Conservation (phyloP, 2,329 filamentous ascomycete species). For the Atkinsonella hypoxylon region DNA sequence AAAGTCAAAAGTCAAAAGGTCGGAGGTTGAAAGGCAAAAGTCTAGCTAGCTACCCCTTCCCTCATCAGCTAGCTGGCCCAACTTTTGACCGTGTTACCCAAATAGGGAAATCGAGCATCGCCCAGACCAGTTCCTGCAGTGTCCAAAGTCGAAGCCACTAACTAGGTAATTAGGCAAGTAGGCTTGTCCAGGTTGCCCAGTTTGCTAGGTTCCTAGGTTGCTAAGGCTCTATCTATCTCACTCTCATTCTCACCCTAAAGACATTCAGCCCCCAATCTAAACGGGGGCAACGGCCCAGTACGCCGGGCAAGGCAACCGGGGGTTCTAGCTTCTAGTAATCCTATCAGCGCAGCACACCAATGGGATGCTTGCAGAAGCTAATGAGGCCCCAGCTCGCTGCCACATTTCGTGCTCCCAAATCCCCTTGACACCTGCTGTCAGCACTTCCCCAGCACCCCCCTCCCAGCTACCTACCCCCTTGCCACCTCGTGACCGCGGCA, state of each 20-base stretch:
- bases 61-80: not conserved
- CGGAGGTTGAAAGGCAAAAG: too few relatives aligned
- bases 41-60: not conserved
- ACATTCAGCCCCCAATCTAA: not conserved
- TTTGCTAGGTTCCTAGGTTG: not conserved
- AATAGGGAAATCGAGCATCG: conserved; percentile 6
- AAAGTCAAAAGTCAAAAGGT: too few relatives aligned
- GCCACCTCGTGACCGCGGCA: too few relatives aligned
- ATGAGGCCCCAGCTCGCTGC: not conserved
- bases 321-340: too few relatives aligned
- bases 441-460: not conserved
- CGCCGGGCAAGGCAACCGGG: not conserved
- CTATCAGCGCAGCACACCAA: not conserved
- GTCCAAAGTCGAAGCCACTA: not conserved
- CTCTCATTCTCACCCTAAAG: too few relatives aligned
- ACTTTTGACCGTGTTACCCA: conserved; percentile 6
- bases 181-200: too few relatives aligned
- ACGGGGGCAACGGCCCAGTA: not conserved
- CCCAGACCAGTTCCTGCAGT: conserved; percentile 2
- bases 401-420: too few relatives aligned
- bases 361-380: not conserved
- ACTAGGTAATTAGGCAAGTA: too few relatives aligned
- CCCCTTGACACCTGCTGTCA: not conserved
- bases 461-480: not conserved
- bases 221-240: not conserved